A percentile compares a stretch with the other conserved stretches of the same genome.
These are phyloP conservation scores for Podospora sp. DNA, from an alignment of 495 filamentous ascomycete species.

Conservation along the genomic window DNA sequence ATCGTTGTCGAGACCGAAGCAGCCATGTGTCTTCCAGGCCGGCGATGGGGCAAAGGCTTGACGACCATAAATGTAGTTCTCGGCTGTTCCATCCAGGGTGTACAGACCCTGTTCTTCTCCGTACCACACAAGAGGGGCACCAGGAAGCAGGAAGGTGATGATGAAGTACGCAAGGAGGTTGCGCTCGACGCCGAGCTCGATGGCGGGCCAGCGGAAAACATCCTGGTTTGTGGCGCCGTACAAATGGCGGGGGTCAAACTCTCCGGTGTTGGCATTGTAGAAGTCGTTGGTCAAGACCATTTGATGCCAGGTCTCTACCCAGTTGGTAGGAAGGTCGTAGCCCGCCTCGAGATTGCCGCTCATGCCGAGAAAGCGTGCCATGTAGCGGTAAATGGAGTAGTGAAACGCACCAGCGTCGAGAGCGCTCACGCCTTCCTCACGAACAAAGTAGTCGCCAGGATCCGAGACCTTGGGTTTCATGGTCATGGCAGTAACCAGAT, in stretches of 20 bases:
- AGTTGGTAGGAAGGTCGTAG: slow-evolving; percentile 59
- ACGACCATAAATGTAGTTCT: slow-evolving; percentile 71
- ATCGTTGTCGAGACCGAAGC: slow-evolving; percentile 58
- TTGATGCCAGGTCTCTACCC: slow-evolving; percentile 60
- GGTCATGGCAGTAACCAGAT: slow-evolving; percentile 42
- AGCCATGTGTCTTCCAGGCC: slow-evolving; percentile 71
- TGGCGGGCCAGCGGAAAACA: slow-evolving; percentile 71
- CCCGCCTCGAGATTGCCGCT: slow-evolving; percentile 64
- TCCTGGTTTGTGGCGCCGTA: slow-evolving; percentile 73
- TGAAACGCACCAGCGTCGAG: slow-evolving; percentile 70
- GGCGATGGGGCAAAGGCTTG: slow-evolving; percentile 63
- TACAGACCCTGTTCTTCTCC: slow-evolving; percentile 75
- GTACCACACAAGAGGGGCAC: slow-evolving; percentile 65
- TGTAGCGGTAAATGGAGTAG: slow-evolving; percentile 69
- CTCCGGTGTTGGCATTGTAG: slow-evolving; percentile 67
- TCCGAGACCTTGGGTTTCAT: slow-evolving; percentile 44
- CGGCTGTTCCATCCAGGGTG: slow-evolving; percentile 64
- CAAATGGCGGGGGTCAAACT: slow-evolving; percentile 72
- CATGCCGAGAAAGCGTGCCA: slow-evolving; percentile 67
- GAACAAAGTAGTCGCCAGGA: slow-evolving; percentile 39
- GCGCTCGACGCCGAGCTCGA: slow-evolving; percentile 62
- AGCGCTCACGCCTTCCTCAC: slow-evolving; percentile 57
- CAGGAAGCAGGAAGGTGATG: slow-evolving; percentile 65
- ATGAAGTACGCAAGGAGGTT: slow-evolving; percentile 65
- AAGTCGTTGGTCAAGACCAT: slow-evolving; percentile 67